phyloP scores from a whole-genome alignment of 768 basidiomycete genomes.

The Kwoniella sp. region DNA sequence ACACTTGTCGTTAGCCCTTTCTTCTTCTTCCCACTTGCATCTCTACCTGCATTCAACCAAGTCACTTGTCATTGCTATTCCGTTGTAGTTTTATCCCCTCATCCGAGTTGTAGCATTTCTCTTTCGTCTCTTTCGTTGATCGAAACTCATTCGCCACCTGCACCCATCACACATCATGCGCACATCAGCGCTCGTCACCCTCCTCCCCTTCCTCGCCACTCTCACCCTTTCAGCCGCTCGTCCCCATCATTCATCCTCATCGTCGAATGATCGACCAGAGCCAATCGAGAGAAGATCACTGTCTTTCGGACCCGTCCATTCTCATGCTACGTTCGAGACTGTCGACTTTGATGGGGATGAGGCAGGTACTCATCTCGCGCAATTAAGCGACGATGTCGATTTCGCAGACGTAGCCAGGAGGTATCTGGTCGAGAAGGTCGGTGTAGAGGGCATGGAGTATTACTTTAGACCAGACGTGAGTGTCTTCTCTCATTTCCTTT shows the following conservation, averaged over 20 bases:
- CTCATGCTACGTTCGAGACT: slow-evolving; percentile 62
- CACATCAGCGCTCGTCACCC: slow-evolving; percentile 47
- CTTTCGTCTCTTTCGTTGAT: not conserved
- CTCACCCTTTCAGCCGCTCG: slow-evolving; percentile 32
- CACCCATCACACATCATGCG: slow-evolving; percentile 44
- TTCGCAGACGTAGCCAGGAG: slow-evolving; percentile 35
- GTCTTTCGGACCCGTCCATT: slow-evolving; percentile 79
- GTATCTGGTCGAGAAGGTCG: slow-evolving; percentile 35
- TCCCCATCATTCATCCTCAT: slow-evolving; percentile 19
- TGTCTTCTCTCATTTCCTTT: slow-evolving; percentile 5
- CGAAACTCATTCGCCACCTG: no score
- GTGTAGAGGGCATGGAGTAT: slow-evolving; percentile 40
- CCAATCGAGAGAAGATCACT: slow-evolving; percentile 73
- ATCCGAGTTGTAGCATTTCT: not conserved
- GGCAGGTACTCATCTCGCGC: not conserved
- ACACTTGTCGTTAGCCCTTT: not conserved
- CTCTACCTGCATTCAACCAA: slow-evolving; percentile 3
- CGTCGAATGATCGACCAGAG: slow-evolving; percentile 6
- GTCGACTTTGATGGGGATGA: slow-evolving; percentile 7
- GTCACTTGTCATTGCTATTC: not conserved
- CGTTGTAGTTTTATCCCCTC: not conserved
- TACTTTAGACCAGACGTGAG: slow-evolving; percentile 56
- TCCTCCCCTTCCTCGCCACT: slow-evolving; percentile 51
- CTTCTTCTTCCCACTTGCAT: slow-evolving; percentile 5
- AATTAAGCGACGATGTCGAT: slow-evolving; percentile 25